These are phyloP conservation scores for Viola odorata DNA, from an alignment of 345 rosid genomes.

Conservation along the genomic window DNA sequence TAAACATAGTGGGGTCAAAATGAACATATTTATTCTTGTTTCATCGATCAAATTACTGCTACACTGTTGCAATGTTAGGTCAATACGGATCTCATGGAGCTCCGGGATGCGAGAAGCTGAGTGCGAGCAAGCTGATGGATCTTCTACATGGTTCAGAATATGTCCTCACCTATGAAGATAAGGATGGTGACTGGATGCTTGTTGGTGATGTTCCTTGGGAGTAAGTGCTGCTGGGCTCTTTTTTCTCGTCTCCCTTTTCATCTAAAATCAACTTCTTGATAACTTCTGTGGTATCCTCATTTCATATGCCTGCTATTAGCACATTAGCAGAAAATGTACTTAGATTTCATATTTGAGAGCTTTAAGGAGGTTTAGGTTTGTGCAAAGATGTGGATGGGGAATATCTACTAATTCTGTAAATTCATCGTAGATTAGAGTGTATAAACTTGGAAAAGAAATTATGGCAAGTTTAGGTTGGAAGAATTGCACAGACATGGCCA, in stretches of 20 bases:
- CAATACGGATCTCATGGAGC: constrained; percentile 32
- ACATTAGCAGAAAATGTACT: too few species aligned
- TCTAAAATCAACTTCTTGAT: background rate
- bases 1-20: background rate
- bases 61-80: constrained; percentile 17
- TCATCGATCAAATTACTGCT: constrained; percentile 28
- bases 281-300: background rate
- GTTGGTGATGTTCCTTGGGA: constrained; percentile 38
- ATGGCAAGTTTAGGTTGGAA: too few species aligned
- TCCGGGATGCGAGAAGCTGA: constrained; percentile 24
- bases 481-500: too few species aligned
- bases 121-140: constrained; percentile 31
- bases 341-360: background rate
- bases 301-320: too few species aligned
- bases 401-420: background rate
- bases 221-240: constrained; percentile 11
- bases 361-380: background rate
- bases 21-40: background rate
- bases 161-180: constrained; percentile 30
- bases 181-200: constrained; percentile 36
- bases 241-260: too few species aligned
- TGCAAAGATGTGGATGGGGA: background rate
- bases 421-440: background rate
- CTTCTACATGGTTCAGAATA: constrained; percentile 33
- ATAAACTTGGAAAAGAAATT: too few species aligned